These are phyloP conservation scores for Aspergillus udagawae DNA, from an alignment of 2,329 filamentous ascomycete species.

Conservation along the genomic window DNA sequence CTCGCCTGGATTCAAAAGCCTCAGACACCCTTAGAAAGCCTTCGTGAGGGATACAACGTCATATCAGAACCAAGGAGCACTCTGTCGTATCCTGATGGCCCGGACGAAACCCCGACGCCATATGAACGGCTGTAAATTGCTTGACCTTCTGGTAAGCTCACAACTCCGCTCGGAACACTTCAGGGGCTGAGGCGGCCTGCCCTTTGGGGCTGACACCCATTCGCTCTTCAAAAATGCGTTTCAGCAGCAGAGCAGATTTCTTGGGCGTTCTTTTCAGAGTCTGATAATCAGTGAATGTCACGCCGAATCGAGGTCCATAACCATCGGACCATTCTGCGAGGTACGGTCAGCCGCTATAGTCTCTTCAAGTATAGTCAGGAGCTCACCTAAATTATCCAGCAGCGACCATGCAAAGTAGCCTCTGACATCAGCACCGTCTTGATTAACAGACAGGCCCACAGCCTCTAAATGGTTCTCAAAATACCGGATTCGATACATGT, in stretches of 20 bases:
- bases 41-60: neutral
- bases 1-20: slow-evolving; percentile 42
- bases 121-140: no score
- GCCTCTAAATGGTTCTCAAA: slow-evolving; percentile 39
- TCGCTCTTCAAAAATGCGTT: slow-evolving; percentile 11
- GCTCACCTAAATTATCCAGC: slow-evolving; percentile 32
- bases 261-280: slow-evolving; percentile 25
- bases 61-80: no score
- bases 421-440: slow-evolving; percentile 20
- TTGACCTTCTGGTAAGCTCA: neutral
- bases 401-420: slow-evolving; percentile 34
- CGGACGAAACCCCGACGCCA: no score
- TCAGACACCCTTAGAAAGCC: slow-evolving; percentile 36
- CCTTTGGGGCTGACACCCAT: slow-evolving; percentile 1
- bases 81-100: no score
- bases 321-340: slow-evolving; percentile 25
- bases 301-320: slow-evolving; percentile 24
- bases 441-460: slow-evolving; percentile 24
- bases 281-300: slow-evolving; percentile 24
- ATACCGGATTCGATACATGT: slow-evolving; percentile 36
- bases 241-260: slow-evolving; percentile 20
- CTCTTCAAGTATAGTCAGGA: neutral
- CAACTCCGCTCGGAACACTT: neutral
- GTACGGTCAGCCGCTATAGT: neutral
- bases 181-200: neutral